Conservation (phyloP, 805 yeast species). For the Hemisphaericaspora nanyangensis region DNA sequence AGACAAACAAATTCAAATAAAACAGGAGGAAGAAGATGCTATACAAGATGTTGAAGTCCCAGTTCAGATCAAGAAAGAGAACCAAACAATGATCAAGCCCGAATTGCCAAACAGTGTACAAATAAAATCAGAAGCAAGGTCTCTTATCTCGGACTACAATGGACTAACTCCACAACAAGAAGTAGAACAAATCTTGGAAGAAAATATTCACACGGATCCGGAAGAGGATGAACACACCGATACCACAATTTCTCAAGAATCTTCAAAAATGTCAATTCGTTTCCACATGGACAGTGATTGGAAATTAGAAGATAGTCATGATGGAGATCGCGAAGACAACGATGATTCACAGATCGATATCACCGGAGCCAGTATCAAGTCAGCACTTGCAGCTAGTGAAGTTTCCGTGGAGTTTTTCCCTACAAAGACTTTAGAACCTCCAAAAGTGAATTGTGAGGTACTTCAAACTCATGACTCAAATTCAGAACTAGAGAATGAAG, state of each 20-base stretch:
- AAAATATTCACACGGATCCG: neutral
- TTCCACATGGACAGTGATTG: slow-evolving; percentile 33
- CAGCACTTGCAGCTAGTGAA: slow-evolving; percentile 4
- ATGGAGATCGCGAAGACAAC: slow-evolving; percentile 38
- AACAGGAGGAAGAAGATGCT: neutral
- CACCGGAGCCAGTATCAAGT: slow-evolving; percentile 3
- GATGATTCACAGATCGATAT: slow-evolving; percentile 15
- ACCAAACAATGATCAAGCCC: neutral
- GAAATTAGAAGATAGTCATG: slow-evolving; percentile 36
- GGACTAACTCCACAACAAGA: slow-evolving; percentile 9
- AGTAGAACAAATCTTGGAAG: slow-evolving; percentile 2
- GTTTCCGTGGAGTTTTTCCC: slow-evolving; percentile 8
- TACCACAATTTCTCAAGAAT: slow-evolving; percentile 8
- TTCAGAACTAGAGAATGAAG: slow-evolving; percentile 15
- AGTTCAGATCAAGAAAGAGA: slow-evolving; percentile 1
- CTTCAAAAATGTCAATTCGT: slow-evolving; percentile 20
- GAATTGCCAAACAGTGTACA: neutral
- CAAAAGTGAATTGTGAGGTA: slow-evolving; percentile 9
- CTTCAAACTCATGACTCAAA: slow-evolving; percentile 1
- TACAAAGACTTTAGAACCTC: slow-evolving; percentile 17
- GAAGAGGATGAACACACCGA: slow-evolving; percentile 1
- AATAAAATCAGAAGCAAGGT: neutral
- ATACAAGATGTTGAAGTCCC: neutral
- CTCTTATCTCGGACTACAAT: slow-evolving; percentile 1
- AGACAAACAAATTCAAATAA: neutral